Base-by-base conservation (phyloP, 108 stramenopile genomes). In the Hondaea fermentalgiana region DNA sequence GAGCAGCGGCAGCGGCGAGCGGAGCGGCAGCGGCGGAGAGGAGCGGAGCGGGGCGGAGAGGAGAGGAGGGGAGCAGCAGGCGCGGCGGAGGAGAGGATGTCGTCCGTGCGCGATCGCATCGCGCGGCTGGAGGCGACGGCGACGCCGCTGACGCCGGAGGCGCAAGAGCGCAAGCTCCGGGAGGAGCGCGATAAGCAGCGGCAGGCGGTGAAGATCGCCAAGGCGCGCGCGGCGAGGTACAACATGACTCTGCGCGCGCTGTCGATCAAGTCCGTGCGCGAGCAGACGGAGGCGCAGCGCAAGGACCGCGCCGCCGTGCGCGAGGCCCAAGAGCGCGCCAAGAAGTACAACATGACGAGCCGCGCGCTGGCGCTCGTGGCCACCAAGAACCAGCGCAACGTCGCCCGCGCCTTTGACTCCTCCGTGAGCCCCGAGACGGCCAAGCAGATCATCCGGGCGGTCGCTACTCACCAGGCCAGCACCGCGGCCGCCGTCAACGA, bases 281-380 rank as follows among this genome's bases (percentile, higher is more conserved):
- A 83, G 10, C 76, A 83, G 51, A 28, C 45, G 49, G 51, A 83
- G 25, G 49, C 45, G 76, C n/a, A 47, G 45, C 76, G 51, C 49
- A 53, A 83, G 51, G 76, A 83, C 25, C 45, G 45, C 1, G 49
- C 14, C 19, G 76, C 76, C 17, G 76, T 83, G 19, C 44, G 12
- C 6, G 76, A 83, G 51, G 76, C 76, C 49, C 45, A 83, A 23
- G 49, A 83, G 76, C 76, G 76, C 51, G 76, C 76, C 17, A 83
- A 53, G 3, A 83, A 83, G 76, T 83, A 83, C 51, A 83, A 83
- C 76, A 83, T 83, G 76, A 83, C 76, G 16, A 83, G 76, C 51
- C 45, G 76, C n/a, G 76, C 76, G 76, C 76, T 83, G 19, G 45
- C 76, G 45, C 45, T 83, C 25, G 76, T 83, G 51, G 6, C 76